These are phyloP conservation scores for Yarrowia sp. DNA, from an alignment of 805 yeast species.

Conservation along the genomic window DNA sequence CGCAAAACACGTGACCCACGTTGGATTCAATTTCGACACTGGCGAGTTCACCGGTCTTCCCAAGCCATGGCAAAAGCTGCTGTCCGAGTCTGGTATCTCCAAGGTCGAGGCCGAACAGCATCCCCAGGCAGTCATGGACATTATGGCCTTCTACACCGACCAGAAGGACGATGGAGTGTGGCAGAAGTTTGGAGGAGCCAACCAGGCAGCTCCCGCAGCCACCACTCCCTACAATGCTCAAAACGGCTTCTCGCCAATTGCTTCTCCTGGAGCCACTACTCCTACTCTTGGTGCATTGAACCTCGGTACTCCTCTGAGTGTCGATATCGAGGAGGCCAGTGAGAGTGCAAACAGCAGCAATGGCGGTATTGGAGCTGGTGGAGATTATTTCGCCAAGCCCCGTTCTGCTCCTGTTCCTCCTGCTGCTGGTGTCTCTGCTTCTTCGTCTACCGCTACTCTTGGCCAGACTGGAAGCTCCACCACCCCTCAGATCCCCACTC, in stretches of 20 bases:
- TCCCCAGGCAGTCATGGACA: constrained; percentile 93
- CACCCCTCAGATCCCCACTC: constrained; percentile 41
- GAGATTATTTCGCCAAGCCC: constrained; percentile 44
- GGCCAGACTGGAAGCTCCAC: constrained; percentile 18
- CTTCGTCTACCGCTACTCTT: constrained; percentile 4
- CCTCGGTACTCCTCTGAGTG: constrained; percentile 24
- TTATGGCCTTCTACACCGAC: constrained; percentile 74
- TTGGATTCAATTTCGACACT: constrained; percentile 81
- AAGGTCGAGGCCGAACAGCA: constrained; percentile 86
- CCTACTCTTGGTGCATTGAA: constrained; percentile 25
- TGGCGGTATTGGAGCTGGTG: not conserved
- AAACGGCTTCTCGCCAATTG: constrained; percentile 30
- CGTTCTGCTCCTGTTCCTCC: constrained; percentile 50
- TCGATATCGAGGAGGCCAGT: not conserved
- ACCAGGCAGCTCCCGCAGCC: not conserved
- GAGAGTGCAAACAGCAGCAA: not conserved
- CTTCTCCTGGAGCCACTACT: constrained; percentile 36
- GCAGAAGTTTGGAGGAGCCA: constrained; percentile 46
- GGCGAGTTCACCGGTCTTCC: constrained; percentile 94
- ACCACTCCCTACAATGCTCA: constrained; percentile 37
- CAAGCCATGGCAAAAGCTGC: constrained; percentile 84
- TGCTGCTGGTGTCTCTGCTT: not conserved
- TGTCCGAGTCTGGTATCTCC: constrained; percentile 86
- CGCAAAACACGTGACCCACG: constrained; percentile 92
- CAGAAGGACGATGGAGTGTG: constrained; percentile 46